Evolutionary conservation across 495 filamentous ascomycete genomes (phyloP).

Genomic region (Talaromyces borbonicus): DNA sequence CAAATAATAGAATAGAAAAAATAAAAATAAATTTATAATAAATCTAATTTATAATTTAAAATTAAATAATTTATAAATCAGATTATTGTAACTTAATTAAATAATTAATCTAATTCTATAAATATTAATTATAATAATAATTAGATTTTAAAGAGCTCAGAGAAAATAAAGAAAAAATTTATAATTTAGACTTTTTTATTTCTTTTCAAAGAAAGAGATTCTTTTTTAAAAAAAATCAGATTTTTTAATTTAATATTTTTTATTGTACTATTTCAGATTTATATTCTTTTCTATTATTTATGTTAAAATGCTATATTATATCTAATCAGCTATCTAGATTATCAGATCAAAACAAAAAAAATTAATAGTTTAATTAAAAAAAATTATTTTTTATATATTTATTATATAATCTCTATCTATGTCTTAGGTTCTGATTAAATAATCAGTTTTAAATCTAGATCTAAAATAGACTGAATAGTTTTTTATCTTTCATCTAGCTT

Average conservation of each 20-base stretch:
- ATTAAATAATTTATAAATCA: neutral
- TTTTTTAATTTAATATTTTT: no score
- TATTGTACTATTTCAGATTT: no score
- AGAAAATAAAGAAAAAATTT: neutral
- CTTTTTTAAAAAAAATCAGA: neutral
- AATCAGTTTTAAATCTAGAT: no score
- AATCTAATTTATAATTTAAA: neutral
- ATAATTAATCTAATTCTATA: neutral
- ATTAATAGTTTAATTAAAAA: neutral
- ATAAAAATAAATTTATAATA: neutral
- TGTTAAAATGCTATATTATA: no score
- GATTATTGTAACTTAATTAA: neutral
- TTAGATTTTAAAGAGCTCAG: neutral
- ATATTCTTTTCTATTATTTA: no score
- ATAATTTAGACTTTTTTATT: neutral
- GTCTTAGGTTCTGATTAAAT: neutral
- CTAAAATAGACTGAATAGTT: neutral
- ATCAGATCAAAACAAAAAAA: neutral
- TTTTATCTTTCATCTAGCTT: neutral
- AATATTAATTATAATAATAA: no score
- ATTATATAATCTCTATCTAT: no score
- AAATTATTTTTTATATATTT: no score
- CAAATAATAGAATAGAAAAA: neutral
- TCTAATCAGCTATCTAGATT: neutral
- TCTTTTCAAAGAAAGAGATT: neutral